A percentile compares a stretch with the other conserved stretches of the same genome.
phyloP scores from a whole-genome alignment of 768 basidiomycete genomes.

The Termitomyces sp. region DNA sequence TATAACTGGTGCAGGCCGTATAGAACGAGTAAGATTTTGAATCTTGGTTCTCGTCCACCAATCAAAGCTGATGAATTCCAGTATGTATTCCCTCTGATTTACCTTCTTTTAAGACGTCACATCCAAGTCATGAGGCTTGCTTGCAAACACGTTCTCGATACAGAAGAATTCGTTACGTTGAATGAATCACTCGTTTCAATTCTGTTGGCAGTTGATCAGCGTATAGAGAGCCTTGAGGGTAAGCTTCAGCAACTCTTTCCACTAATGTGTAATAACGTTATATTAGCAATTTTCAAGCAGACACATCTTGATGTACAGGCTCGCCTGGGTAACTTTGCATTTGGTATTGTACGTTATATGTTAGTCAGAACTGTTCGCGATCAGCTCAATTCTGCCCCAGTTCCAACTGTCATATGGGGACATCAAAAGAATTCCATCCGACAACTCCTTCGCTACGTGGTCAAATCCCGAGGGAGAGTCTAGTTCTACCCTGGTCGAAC shows the following conservation, averaged over 20 bases:
- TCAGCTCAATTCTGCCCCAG: slow-evolving; percentile 7
- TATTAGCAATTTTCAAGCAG: slow-evolving; percentile 29
- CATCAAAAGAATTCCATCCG: slow-evolving; percentile 22
- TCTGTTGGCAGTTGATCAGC: slow-evolving; percentile 23
- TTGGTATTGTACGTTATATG: slow-evolving; percentile 25
- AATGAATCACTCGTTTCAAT: slow-evolving; percentile 26
- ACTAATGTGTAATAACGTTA: neutral
- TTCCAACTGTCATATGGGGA: slow-evolving; percentile 29
- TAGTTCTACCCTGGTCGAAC: slow-evolving; percentile 8
- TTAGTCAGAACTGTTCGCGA: neutral
- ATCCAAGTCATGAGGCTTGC: slow-evolving; percentile 25
- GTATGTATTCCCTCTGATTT: slow-evolving; percentile 30
- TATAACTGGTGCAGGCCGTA: slow-evolving; percentile 28
- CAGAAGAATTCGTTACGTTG: slow-evolving; percentile 23
- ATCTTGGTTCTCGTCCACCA: neutral
- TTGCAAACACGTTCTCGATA: slow-evolving; percentile 28
- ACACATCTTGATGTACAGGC: slow-evolving; percentile 26
- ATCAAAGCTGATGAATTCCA: slow-evolving; percentile 8
- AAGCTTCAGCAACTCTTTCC: neutral
- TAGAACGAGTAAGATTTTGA: slow-evolving; percentile 24
- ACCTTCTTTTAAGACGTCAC: slow-evolving; percentile 27
- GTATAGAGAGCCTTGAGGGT: slow-evolving; percentile 29
- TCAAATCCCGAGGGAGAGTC: slow-evolving; percentile 16
- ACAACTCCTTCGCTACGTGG: slow-evolving; percentile 26
- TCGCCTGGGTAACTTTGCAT: slow-evolving; percentile 29